Conservation (phyloP, 768 basidiomycete genomes). For the Mycena sanguinolenta region DNA sequence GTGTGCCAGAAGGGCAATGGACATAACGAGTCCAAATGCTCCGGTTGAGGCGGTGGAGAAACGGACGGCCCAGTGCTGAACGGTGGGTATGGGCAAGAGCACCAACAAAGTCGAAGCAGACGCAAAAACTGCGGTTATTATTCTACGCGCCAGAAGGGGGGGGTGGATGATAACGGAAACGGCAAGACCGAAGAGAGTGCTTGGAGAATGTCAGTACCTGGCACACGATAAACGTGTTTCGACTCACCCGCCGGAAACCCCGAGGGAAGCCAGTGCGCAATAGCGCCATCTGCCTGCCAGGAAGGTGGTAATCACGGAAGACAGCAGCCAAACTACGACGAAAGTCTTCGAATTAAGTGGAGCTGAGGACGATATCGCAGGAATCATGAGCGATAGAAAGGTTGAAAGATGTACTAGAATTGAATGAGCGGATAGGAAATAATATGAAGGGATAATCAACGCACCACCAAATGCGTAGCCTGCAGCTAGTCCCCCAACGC, state of each 20-base stretch:
- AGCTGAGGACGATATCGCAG: constrained; percentile 60
- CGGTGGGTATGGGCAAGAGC: constrained; percentile 58
- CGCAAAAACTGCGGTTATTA: constrained; percentile 47
- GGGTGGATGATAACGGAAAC: constrained; percentile 58
- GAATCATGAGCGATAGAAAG: constrained; percentile 70
- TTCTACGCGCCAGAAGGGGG: constrained; percentile 45
- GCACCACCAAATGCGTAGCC: constrained; percentile 74
- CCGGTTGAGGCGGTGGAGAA: constrained; percentile 66
- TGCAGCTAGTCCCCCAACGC: constrained; percentile 69
- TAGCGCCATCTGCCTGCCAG: constrained; percentile 69
- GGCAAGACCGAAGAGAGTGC: constrained; percentile 61
- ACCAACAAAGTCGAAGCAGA: constrained; percentile 55
- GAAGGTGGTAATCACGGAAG: constrained; percentile 60
- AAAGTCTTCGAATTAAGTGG: constrained; percentile 65
- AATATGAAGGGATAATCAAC: constrained; percentile 37
- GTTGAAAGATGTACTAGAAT: constrained; percentile 47
- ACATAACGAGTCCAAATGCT: constrained; percentile 66
- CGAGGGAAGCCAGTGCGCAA: constrained; percentile 61
- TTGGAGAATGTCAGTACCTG: constrained; percentile 37
- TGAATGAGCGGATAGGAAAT: constrained; percentile 1
- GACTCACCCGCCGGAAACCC: constrained; percentile 68
- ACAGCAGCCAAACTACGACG: constrained; percentile 71
- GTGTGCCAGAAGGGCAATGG: constrained; percentile 66
- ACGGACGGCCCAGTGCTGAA: constrained; percentile 65
- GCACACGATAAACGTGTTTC: constrained; percentile 4